Evolutionary conservation across 2,329 filamentous ascomycete genomes (phyloP), one percentile per base, ranked within the genome.

Genomic region (Mycogone perniciosa): DNA sequence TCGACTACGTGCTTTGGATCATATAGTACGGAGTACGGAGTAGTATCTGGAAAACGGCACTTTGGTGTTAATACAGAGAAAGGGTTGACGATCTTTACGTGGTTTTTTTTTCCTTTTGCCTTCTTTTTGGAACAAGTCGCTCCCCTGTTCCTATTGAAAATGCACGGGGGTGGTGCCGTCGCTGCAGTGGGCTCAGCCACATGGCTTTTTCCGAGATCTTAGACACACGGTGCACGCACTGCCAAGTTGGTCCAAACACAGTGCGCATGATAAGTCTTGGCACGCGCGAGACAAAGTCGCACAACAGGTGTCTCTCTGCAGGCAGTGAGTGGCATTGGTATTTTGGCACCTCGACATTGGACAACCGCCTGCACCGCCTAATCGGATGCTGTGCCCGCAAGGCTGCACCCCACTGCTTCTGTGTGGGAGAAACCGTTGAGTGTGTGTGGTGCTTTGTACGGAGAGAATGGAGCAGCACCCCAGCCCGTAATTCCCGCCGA

Each of bases 401-500:
- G 50, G 50, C 50, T 52, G 45, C n/a, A 31, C 50, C 50, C 50
- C 50, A 52, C 50, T 39, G 33, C 38, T 27, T 45, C 35, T 40
- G 48, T 35, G 11, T 33, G 10, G 13, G 8, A 29, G 20, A 49
- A 20, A 31, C 34, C 38, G 38, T 40, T 34, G 44, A 50, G 34
- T 42, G 34, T 40, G 44, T 50, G 48, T 35, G 41, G 11, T 39
- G 11, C 34, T 27, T 33, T 33, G 37, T n/a, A 44, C 34, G 47
- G 29, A 49, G 47, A n/a, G 27, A 10, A 31, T 31, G 31, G 47
- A 31, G 44, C 47, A 45, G 41, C 44, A 47, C 44, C 44, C 50
- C 50, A 52, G 50, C 50, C 50, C 50, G 50, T 44, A 48, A 52
- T 52, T 52, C 50, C 50, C 50, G 50, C 44, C 50, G 44, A 52